phyloP scores from a whole-genome alignment of 2,329 filamentous ascomycete genomes.

The Beauveria sp. region DNA sequence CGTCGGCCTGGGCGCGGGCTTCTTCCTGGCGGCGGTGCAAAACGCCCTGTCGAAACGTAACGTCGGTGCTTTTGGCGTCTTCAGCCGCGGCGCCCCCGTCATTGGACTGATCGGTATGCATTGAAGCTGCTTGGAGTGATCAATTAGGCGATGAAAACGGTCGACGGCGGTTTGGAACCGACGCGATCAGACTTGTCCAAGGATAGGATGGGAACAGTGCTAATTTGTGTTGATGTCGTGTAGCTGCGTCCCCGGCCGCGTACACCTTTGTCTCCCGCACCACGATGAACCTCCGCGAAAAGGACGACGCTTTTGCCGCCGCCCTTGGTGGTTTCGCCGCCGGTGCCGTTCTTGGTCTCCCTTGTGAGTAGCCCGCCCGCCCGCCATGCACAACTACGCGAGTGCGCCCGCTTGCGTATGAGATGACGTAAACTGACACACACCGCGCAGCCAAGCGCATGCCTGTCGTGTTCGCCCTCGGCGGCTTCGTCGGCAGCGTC shows the following conservation, averaged over 20 bases:
- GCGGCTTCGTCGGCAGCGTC: constrained; percentile 45
- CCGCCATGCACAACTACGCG: neutral
- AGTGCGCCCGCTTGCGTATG: neutral
- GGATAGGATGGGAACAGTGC: neutral
- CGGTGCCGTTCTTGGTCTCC: constrained; percentile 64
- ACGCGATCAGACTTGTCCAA: neutral
- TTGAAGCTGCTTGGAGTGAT: neutral
- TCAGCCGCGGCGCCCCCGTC: constrained; percentile 69
- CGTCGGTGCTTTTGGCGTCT: constrained; percentile 70
- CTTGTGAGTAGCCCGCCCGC: constrained; percentile 46
- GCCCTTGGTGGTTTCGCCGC: constrained; percentile 69
- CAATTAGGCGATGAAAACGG: constrained; percentile 10
- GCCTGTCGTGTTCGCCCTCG: constrained; percentile 63
- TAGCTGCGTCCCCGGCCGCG: constrained; percentile 51
- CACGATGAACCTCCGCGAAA: constrained; percentile 76
- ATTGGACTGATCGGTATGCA: constrained; percentile 44
- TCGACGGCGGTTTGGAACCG: neutral
- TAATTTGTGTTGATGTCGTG: constrained; percentile 33
- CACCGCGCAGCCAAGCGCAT: constrained; percentile 40
- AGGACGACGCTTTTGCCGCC: constrained; percentile 71
- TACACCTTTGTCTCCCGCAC: constrained; percentile 73
- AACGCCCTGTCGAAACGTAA: constrained; percentile 82
- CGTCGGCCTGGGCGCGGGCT: constrained; percentile 59
- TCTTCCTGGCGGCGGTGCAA: constrained; percentile 69
- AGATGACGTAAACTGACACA: neutral